Evolutionary conservation across 495 filamentous ascomycete genomes (phyloP).

Genomic region (Podospora tetraspora): DNA sequence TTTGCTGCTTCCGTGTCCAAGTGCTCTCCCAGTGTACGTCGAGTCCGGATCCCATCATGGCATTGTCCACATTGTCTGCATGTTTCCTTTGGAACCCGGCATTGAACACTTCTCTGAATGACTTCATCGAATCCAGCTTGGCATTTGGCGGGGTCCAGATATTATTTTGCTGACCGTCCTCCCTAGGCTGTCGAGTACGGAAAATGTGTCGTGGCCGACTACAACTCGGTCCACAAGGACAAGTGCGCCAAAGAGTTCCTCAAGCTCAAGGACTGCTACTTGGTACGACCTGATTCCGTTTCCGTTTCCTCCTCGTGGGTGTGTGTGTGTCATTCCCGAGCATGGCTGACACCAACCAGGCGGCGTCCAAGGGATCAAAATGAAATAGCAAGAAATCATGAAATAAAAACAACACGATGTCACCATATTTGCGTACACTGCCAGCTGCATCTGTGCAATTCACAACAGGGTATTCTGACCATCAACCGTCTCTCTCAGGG

Average conservation of each 20-base stretch:
- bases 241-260: slow-evolving; percentile 86
- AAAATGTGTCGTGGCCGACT: slow-evolving; percentile 87
- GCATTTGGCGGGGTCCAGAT: neutral
- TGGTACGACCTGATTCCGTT: slow-evolving; percentile 50
- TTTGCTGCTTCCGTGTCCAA: slow-evolving; percentile 77
- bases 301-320: neutral
- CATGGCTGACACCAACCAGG: neutral
- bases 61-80: neutral
- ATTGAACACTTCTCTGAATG: neutral
- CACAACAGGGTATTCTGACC: neutral
- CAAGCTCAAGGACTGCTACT: slow-evolving; percentile 78
- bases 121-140: neutral
- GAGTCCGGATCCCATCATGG: neutral
- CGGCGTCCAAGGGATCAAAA: neutral
- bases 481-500: neutral
- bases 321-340: neutral
- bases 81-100: neutral
- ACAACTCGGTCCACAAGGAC: slow-evolving; percentile 85
- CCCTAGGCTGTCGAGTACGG: slow-evolving; percentile 76
- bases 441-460: neutral
- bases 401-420: neutral
- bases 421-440: too few species aligned
- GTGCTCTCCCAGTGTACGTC: slow-evolving; percentile 72
- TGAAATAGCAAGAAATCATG: neutral
- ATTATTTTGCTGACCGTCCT: neutral